A percentile compares a stretch with the other conserved stretches of the same genome.
phyloP scores from a whole-genome alignment of 768 basidiomycete species.

The Mycena haematopus region DNA sequence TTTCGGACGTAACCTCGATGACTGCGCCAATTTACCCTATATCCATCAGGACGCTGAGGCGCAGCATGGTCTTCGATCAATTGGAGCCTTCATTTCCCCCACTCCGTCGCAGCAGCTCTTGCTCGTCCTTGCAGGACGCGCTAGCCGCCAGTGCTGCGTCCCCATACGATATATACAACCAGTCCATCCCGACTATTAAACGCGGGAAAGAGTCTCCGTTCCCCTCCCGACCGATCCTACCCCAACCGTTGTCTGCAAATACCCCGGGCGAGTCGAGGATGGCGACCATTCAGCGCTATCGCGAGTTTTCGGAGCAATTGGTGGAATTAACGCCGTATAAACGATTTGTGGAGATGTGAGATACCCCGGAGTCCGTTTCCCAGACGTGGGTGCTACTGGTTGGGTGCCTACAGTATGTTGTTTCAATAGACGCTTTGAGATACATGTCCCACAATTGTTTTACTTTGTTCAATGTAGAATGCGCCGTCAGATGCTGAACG shows the following conservation, averaged over 20 bases:
- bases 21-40: slow-evolving; percentile 25
- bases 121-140: slow-evolving; percentile 15
- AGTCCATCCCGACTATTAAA: slow-evolving; percentile 16
- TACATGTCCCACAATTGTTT: too few relatives aligned
- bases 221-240: slow-evolving; percentile 19
- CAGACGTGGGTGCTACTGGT: too few relatives aligned
- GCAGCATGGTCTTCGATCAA: slow-evolving; percentile 22
- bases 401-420: too few relatives aligned
- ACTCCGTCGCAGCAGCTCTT: slow-evolving; percentile 14
- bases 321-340: slow-evolving; percentile 26
- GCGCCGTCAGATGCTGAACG: too few relatives aligned
- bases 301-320: slow-evolving; percentile 29
- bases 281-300: slow-evolving; percentile 29
- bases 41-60: slow-evolving; percentile 15
- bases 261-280: slow-evolving; percentile 16
- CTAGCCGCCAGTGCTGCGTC: slow-evolving; percentile 9
- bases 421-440: too few relatives aligned
- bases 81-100: slow-evolving; percentile 6
- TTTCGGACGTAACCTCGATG: slow-evolving; percentile 27
- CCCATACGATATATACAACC: slow-evolving; percentile 24
- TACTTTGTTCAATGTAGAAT: too few relatives aligned
- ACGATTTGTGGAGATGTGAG: slow-evolving; percentile 6
- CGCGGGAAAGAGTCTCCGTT: slow-evolving; percentile 29
- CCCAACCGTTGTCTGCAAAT: slow-evolving; percentile 14
- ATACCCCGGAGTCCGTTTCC: not conserved